phyloP scores from a whole-genome alignment of 768 basidiomycete genomes.

The Amanita subjunquillea region DNA sequence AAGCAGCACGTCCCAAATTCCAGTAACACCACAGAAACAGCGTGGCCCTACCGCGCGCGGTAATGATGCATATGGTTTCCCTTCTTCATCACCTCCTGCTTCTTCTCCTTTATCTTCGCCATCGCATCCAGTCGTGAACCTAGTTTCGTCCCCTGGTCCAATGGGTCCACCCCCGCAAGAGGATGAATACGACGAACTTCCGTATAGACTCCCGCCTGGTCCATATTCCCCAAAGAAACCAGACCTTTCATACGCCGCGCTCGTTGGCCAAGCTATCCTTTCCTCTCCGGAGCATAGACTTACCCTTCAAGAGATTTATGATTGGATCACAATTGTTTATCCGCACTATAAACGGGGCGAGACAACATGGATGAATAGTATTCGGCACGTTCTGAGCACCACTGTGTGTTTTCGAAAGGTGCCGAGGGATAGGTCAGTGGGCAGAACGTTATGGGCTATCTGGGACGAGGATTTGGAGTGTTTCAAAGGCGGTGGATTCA shows the following conservation, averaged over 20 bases:
- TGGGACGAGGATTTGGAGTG: slow-evolving; percentile 75
- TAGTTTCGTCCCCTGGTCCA: slow-evolving; percentile 80
- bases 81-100: slow-evolving; percentile 41
- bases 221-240: slow-evolving; percentile 79
- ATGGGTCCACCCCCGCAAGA: slow-evolving; percentile 58
- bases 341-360: slow-evolving; percentile 91
- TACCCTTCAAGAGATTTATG: slow-evolving; percentile 92
- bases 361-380: slow-evolving; percentile 96
- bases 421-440: slow-evolving; percentile 63
- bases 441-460: slow-evolving; percentile 84
- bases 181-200: slow-evolving; percentile 55
- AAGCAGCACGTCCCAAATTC: slow-evolving; percentile 26
- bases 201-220: slow-evolving; percentile 74
- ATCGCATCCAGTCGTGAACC: slow-evolving; percentile 45
- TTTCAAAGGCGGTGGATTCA: slow-evolving; percentile 77
- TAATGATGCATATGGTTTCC: slow-evolving; percentile 38
- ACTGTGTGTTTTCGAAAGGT: slow-evolving; percentile 88
- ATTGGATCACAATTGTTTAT: slow-evolving; percentile 90
- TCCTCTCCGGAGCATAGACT: slow-evolving; percentile 77
- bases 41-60: slow-evolving; percentile 27
- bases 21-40: slow-evolving; percentile 38
- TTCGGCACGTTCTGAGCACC: slow-evolving; percentile 92
- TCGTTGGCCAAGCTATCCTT: slow-evolving; percentile 91
- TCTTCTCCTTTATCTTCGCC: slow-evolving; percentile 62
- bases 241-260: slow-evolving; percentile 84